These are phyloP conservation scores for Bertia moriformis DNA, from an alignment of 2,329 filamentous ascomycete genomes.

Conservation along the genomic window DNA sequence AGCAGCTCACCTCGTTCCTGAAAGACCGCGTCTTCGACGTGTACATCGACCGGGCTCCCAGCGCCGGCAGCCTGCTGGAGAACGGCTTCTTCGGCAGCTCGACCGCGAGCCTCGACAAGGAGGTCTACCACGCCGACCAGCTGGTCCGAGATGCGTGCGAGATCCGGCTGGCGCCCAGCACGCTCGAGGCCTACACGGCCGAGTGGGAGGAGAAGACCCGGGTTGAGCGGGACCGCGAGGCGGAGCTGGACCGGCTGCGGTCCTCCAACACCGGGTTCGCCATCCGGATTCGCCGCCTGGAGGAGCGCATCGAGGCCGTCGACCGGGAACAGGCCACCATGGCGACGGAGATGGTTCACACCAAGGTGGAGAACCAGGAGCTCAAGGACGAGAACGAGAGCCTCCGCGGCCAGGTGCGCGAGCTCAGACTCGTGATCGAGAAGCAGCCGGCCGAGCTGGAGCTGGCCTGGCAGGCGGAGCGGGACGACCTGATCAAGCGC, in stretches of 20 bases:
- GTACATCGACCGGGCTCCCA: conserved; percentile 89
- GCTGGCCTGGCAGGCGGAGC: conserved; percentile 64
- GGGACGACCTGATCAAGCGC: conserved; percentile 80
- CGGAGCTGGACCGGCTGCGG: conserved; percentile 63
- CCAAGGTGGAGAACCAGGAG: conserved; percentile 86
- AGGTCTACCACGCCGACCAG: conserved; percentile 86
- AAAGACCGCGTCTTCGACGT: conserved; percentile 92
- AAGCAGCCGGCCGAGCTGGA: conserved; percentile 83
- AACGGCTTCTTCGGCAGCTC: conserved; percentile 95
- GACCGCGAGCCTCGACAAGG: conserved; percentile 78
- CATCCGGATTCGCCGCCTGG: conserved; percentile 68
- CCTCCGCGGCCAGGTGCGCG: conserved; percentile 68
- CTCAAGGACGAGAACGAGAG: conserved; percentile 81
- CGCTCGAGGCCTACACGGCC: conserved; percentile 62
- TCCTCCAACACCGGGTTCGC: conserved; percentile 51
- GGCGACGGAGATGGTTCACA: conserved; percentile 78
- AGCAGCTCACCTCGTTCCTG: conserved; percentile 71
- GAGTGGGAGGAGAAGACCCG: conserved; percentile 90
- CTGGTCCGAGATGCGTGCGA: conserved; percentile 86
- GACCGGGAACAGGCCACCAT: conserved; percentile 84
- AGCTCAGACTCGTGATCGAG: conserved; percentile 75
- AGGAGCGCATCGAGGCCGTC: conserved; percentile 74
- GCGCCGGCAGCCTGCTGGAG: conserved; percentile 82
- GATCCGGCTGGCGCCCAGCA: conserved; percentile 69
- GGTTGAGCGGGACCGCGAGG: conserved; percentile 67